Base-by-base conservation (phyloP, 257 asterid genomes). In the Capsicum baccatum region DNA sequence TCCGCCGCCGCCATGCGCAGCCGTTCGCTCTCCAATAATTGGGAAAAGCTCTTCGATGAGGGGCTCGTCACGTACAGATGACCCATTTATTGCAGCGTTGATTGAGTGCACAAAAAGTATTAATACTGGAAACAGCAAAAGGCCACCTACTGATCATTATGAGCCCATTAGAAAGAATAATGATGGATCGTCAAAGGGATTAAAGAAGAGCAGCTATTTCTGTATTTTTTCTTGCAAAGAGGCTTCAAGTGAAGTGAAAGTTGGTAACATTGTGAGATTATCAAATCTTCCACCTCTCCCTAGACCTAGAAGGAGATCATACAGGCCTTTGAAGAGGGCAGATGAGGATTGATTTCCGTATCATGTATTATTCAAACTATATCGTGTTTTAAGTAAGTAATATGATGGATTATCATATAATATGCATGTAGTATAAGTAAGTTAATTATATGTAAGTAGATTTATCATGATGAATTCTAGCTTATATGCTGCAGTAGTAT, bases 71-170 rank as follows among this genome's bases (percentile, higher is more conserved):
- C 87, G 73, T 16, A 26, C 33, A 26, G 92, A 90, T 37, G 97
- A 94, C 37, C 98, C 98, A 0, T 94, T 94, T 58, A 37, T 89
- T 39, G 89, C 87, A 16, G 97, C 98, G 7, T 79, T 93, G 8
- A 90, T 85, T 44, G 84, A 89, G 17, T 92, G 97, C 91, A 86
- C 90, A 12, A 90, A 88, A 69, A 83, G 15, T 37, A 39, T 7
- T 39, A 39, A 10, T 15, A 5, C 37, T 5, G 33, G 47, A 55
- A 80, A 54, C 6, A 67, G 42, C 63, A 74, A 84, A 8, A 15
- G 67, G 26, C 17, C 16, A 8, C 13, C n/a, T 8, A 48, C 17
- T 57, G 84, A 83, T 52, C 84, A 83, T 55, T 52, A 84, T 56
- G 79, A 50, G 26, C 11, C 33, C 16, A 52, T 9, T 9, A 87